Evolutionary conservation across 106 monocot genomes (phyloP).

Genomic region (Amphibolis antarctica): DNA sequence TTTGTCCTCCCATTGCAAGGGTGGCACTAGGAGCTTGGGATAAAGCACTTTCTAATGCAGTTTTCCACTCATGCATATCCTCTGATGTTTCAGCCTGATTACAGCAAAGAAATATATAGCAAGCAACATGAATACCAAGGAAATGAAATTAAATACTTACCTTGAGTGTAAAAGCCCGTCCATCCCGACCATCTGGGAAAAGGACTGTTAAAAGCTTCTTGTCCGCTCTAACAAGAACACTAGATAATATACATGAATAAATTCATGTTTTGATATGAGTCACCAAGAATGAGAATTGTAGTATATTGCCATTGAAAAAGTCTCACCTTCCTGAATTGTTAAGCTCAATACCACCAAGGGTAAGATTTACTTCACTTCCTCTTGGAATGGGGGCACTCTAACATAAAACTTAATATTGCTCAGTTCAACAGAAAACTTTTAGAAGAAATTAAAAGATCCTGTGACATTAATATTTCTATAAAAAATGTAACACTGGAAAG

Average conservation of each 20-base stretch:
- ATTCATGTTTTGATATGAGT: background rate
- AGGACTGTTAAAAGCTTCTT: conserved; percentile 81
- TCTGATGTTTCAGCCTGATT: conserved; percentile 80
- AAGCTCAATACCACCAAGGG: conserved; percentile 81
- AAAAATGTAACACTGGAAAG: background rate
- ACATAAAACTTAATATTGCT: background rate
- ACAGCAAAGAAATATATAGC: background rate
- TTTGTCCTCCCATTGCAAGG: conserved; percentile 42
- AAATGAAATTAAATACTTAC: conserved; percentile 23
- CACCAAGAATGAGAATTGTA: background rate
- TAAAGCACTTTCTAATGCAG: conserved; percentile 78
- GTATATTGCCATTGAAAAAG: background rate
- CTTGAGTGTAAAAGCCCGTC: conserved; percentile 87
- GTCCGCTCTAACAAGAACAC: conserved; percentile 80
- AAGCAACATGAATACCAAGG: background rate
- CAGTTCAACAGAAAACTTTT: background rate
- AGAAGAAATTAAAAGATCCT: background rate
- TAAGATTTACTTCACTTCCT: conserved; percentile 66
- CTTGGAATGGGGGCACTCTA: conserved; percentile 51
- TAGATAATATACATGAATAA: conserved; percentile 7
- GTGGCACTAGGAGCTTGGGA: conserved; percentile 67
- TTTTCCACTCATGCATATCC: conserved; percentile 84
- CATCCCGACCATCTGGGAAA: conserved; percentile 89
- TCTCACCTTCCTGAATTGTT: conserved; percentile 81
- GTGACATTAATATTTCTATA: background rate